A percentile compares a stretch with the other conserved stretches of the same genome.
phyloP scores from a whole-genome alignment of 495 filamentous ascomycete genomes.

The Penicillium ucsense region DNA sequence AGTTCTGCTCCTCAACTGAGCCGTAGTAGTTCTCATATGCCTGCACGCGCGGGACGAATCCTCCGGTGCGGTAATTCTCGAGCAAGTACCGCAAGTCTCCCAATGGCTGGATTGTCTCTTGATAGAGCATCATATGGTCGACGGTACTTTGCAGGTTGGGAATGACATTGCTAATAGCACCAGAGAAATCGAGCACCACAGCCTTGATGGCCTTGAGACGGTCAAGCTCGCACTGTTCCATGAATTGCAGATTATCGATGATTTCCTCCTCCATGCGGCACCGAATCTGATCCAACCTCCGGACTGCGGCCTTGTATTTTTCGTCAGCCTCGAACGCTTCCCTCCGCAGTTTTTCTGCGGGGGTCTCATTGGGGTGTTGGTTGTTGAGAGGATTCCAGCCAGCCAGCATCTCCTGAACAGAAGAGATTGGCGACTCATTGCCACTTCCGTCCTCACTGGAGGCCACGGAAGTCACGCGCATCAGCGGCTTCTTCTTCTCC shows the following conservation, averaged over 20 bases:
- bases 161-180: slow-evolving; percentile 96
- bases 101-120: slow-evolving; percentile 90
- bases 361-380: slow-evolving; percentile 82
- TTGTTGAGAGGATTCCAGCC: slow-evolving; percentile 90
- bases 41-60: slow-evolving; percentile 83
- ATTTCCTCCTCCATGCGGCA: slow-evolving; percentile 94
- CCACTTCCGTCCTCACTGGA: slow-evolving; percentile 45
- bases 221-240: slow-evolving; percentile 96
- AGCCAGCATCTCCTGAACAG: slow-evolving; percentile 77
- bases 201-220: slow-evolving; percentile 96
- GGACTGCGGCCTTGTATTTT: slow-evolving; percentile 76
- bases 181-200: slow-evolving; percentile 94
- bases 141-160: slow-evolving; percentile 90
- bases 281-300: slow-evolving; percentile 77
- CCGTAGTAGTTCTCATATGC: slow-evolving; percentile 99
- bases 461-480: slow-evolving; percentile 60
- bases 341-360: slow-evolving; percentile 72
- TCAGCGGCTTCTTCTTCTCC: slow-evolving; percentile 67
- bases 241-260: slow-evolving; percentile 82
- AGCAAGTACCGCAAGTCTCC: slow-evolving; percentile 90
- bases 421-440: slow-evolving; percentile 62
- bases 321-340: slow-evolving; percentile 90
- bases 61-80: slow-evolving; percentile 95
- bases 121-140: slow-evolving; percentile 97
- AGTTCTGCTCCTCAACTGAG: slow-evolving; percentile 92